Conservation (phyloP, 345 rosid genomes). For the Lepidium sativum region DNA sequence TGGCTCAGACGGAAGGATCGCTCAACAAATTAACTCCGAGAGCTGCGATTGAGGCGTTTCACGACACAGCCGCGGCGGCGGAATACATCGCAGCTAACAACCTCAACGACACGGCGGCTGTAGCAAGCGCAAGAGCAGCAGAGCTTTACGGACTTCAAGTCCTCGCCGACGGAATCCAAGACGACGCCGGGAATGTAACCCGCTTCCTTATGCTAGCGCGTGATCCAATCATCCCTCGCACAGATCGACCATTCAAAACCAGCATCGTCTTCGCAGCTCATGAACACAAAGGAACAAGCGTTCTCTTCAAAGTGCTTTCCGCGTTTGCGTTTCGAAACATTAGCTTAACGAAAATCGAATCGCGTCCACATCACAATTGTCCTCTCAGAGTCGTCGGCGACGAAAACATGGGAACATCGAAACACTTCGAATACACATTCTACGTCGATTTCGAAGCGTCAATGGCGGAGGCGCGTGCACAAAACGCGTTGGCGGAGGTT, state of each 20-base stretch:
- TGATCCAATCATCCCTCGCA: conserved; percentile 91
- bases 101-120: conserved; percentile 61
- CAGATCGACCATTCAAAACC: conserved; percentile 91
- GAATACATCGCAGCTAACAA: conserved; percentile 68
- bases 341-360: conserved; percentile 84
- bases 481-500: conserved; percentile 95
- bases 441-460: conserved; percentile 94
- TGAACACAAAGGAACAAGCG: conserved; percentile 80
- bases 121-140: conserved; percentile 73
- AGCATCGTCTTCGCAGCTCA: conserved; percentile 97
- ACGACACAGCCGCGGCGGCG: conserved; percentile 94
- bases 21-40: conserved; percentile 69
- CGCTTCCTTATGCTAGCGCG: conserved; percentile 94
- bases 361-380: conserved; percentile 78
- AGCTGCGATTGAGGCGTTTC: conserved; percentile 82
- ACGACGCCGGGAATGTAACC: conserved; percentile 85
- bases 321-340: conserved; percentile 94
- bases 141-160: conserved; percentile 65
- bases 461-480: conserved; percentile 90
- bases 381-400: conserved; percentile 77
- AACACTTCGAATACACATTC: conserved; percentile 88
- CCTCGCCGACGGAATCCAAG: conserved; percentile 61
- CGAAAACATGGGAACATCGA: conserved; percentile 66
- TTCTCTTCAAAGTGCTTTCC: conserved; percentile 80
- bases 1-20: conserved; percentile 79